phyloP scores from a whole-genome alignment of 176 grass and related monocot species.

The Oryza glumipatula region DNA sequence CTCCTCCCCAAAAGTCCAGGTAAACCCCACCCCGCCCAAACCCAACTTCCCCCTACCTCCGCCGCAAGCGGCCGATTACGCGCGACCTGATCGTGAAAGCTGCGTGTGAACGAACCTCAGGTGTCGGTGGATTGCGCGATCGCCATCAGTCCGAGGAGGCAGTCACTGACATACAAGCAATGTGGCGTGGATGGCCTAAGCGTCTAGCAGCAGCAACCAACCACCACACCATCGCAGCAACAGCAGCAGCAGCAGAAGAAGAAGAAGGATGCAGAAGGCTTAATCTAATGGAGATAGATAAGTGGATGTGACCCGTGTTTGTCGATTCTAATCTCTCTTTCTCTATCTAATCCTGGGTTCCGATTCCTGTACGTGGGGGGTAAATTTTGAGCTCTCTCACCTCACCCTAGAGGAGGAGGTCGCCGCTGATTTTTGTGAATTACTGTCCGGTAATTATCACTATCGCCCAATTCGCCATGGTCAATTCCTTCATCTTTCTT shows the following conservation, averaged over 20 bases:
- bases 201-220: conserved; percentile 52
- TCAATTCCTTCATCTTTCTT: neutral
- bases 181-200: conserved; percentile 94
- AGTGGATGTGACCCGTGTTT: conserved; percentile 39
- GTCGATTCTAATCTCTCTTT: conserved; percentile 35
- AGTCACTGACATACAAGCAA: conserved; percentile 95
- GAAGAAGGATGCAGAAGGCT: conserved; percentile 17
- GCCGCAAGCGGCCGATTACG: neutral
- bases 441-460: conserved; percentile 31
- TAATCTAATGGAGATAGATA: conserved; percentile 46
- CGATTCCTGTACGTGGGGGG: conserved; percentile 39
- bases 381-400: conserved; percentile 48
- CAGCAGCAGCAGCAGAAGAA: neutral
- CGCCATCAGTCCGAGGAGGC: conserved; percentile 87
- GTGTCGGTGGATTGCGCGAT: conserved; percentile 96
- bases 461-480: neutral
- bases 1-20: conserved; percentile 90
- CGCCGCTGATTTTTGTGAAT: conserved; percentile 51
- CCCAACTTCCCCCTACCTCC: conserved; percentile 26
- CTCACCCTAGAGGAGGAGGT: conserved; percentile 19
- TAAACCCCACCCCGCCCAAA: neutral
- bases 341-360: conserved; percentile 32
- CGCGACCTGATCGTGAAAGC: conserved; percentile 26
- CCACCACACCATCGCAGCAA: neutral
- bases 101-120: conserved; percentile 45